Evolutionary conservation across 805 yeast genomes (phyloP).

Genomic region (Lipomyces orientalis): DNA sequence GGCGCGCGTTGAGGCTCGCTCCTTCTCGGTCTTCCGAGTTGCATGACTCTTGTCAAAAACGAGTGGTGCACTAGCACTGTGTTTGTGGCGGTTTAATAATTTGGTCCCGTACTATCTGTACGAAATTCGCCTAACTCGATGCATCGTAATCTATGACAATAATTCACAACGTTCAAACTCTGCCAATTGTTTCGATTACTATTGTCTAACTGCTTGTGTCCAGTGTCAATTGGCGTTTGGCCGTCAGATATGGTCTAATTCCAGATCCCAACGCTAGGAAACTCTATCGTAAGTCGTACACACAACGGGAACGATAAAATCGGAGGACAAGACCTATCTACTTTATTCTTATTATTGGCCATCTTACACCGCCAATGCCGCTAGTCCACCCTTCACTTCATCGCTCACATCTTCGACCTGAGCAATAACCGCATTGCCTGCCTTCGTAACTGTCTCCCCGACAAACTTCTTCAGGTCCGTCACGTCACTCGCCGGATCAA

Average conservation of each 20-base stretch:
- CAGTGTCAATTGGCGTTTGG: no score
- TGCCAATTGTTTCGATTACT: not conserved
- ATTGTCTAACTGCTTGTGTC: not conserved
- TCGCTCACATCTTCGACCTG: not conserved
- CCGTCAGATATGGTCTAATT: not conserved
- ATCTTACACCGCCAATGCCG: conserved; percentile 2
- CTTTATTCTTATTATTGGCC: not conserved
- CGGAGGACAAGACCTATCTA: not conserved
- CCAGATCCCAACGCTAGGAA: not conserved
- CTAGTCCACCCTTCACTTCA: not conserved
- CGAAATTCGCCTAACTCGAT: no score
- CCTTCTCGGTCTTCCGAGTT: no score
- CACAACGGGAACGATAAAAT: not conserved
- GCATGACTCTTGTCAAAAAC: no score
- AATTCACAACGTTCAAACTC: not conserved
- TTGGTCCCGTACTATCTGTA: no score
- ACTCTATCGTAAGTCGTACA: not conserved
- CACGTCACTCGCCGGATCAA: conserved; percentile 64
- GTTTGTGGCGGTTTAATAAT: no score
- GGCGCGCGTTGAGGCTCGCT: no score
- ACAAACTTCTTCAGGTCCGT: conserved; percentile 15
- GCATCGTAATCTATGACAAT: no score
- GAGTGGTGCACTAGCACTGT: no score
- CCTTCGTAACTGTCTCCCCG: conserved; percentile 8
- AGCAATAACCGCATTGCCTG: conserved; percentile 1